Base-by-base conservation (phyloP, 1,284 basidiomycete genomes). In the Porogramme epimiltina region DNA sequence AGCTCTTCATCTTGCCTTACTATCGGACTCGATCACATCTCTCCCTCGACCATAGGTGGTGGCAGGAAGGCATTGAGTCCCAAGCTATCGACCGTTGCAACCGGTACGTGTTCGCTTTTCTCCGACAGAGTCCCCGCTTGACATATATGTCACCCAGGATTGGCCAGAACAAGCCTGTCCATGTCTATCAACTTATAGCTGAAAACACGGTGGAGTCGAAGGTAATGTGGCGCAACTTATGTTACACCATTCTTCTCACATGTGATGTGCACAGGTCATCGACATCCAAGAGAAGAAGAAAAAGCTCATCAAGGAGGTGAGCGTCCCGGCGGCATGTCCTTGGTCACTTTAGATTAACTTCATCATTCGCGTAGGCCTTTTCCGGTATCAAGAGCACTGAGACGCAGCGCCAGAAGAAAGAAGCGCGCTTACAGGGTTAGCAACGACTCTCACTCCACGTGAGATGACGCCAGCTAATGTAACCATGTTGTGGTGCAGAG, bases 21-120 rank as follows among this genome's bases (percentile, higher is more conserved):
- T 3, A 25, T 2, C 22, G 20, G 9, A 42, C 8, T 3, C 1
- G 31, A 34, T 22, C 19, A 15, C 28, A 42, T 47, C 40, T 46
- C 36, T 31, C 28, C n/a, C n/a, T n/a, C n/a, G 28, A n/a, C 8
- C 28, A 31, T 31, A 59, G 57, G 1, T 59, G 57, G 57, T 53
- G 56, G 61, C 58, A 89, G 75, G 90, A 91, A 62, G 91, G 93
- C 2, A 94, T 95, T 40, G 93, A 95, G 70, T 84, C 82, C 53
- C 91, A 95, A 66, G 93, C 93, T 0, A 90, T 95, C 53, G 93
- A 95, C 66, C 77, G 93, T 60, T 85, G 82, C 49, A 87, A 88
- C 60, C 73, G 84, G 73, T 80, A 67, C 45, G 68, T 42, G 22
- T 38, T 9, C n/a, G n/a, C n/a, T n/a, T 24, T 11, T 19, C 6